Base-by-base conservation (phyloP, 2,329 filamentous ascomycete species). In the Neofusicoccum sp. region DNA sequence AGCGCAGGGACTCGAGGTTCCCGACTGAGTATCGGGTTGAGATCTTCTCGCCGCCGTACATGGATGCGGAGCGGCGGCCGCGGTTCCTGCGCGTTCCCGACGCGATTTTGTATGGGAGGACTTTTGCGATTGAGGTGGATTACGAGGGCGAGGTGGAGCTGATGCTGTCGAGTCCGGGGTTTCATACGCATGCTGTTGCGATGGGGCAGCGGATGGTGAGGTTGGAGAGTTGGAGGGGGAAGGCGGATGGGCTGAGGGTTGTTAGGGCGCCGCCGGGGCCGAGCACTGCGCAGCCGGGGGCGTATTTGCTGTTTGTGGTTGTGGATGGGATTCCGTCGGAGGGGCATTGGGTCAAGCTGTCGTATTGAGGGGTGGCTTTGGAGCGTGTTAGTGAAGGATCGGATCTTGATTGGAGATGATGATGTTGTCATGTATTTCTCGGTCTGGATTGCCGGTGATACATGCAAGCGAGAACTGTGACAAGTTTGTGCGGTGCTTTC, bases 1-100 rank as follows among this genome's bases (percentile, higher is more conserved):
- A 61, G 43, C 43, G 60, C 24, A 8, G 43, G 9, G 31, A 0
- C 4, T 33, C 9, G 4, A 31, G 16, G 33, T 84, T 75, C 65
- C 74, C 76, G 3, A 84, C 81, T 0, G 82, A 85, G 56, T 84
- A 82, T 69, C 77, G 82, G 5, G 80, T 84, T 9, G 82, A 85
- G 67, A 78, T 76, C 14, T 84, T 81, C 62, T 79, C 78, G 20
- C 82, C 82, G 30, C 80, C 81, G 4, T 85, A 85, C 62, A 75
- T 84, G 6, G 70, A 73, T 28, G 80, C 78, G 0, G 71, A 68
- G 56, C 73, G 80, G n/a, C 79, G 82, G 3, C 76, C 70, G 3
- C 70, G 76, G 53, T 68, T 83, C 47, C 59, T 63, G 3, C 68
- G 80, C 4, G 75, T 75, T 3, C 69, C 68, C 4, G 74, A 68